These are phyloP conservation scores for Epichloe sibirici DNA, from an alignment of 2,329 filamentous ascomycete species.

Conservation along the genomic window DNA sequence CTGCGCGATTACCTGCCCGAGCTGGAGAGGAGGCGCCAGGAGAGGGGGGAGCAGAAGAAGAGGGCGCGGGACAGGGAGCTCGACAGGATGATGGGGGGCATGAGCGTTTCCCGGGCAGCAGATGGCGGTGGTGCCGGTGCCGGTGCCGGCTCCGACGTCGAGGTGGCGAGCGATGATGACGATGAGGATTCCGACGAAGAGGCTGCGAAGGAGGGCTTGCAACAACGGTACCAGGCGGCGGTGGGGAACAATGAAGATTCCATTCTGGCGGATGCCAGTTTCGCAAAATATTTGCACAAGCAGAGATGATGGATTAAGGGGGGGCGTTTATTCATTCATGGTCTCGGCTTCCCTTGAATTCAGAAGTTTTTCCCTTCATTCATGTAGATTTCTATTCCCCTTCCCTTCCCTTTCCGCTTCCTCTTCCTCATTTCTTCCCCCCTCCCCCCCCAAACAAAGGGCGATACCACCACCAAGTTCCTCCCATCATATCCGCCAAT, in stretches of 20 bases:
- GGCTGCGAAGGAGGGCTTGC: slow-evolving; percentile 51
- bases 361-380: too few species aligned
- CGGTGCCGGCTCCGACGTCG: slow-evolving; percentile 32
- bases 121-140: slow-evolving; percentile 11
- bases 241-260: slow-evolving; percentile 46
- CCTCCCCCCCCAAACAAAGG: too few species aligned
- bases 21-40: slow-evolving; percentile 62
- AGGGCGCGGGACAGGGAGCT: slow-evolving; percentile 67
- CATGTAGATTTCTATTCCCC: too few species aligned
- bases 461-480: too few species aligned
- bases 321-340: too few species aligned
- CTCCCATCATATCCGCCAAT: too few species aligned
- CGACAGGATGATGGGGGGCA: slow-evolving; percentile 88
- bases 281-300: slow-evolving; percentile 45
- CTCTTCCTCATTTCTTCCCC: too few species aligned
- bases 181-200: slow-evolving; percentile 49
- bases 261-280: slow-evolving; percentile 43
- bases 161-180: slow-evolving; percentile 42
- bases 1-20: slow-evolving; percentile 84
- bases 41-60: slow-evolving; percentile 60
- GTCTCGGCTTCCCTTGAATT: too few species aligned
- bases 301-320: slow-evolving; percentile 14
- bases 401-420: too few species aligned
- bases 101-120: slow-evolving; percentile 36
- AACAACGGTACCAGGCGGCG: slow-evolving; percentile 65